phyloP scores from a whole-genome alignment of 768 basidiomycete genomes.

The Chalciporus piperatus region DNA sequence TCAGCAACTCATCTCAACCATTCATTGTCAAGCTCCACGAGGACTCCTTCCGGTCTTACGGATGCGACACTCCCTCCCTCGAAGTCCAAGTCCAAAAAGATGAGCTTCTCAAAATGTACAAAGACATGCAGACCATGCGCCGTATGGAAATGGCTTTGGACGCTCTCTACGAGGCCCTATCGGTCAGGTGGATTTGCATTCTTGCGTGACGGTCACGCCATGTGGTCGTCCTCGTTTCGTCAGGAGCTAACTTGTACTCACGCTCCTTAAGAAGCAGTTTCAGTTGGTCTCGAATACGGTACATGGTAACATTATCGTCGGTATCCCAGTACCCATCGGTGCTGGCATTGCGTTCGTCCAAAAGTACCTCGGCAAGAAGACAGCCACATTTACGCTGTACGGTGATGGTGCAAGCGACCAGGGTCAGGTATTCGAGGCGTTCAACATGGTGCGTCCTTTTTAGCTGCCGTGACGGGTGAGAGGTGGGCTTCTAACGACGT shows the following conservation, averaged over 20 bases:
- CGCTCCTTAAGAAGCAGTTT: conserved; percentile 79
- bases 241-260: too few species aligned
- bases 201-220: background rate
- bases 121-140: conserved; percentile 87
- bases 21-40: conserved; percentile 85
- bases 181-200: conserved; percentile 65
- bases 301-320: conserved; percentile 99
- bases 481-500: background rate
- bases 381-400: conserved; percentile 90
- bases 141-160: conserved; percentile 98
- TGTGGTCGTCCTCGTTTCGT: too few species aligned
- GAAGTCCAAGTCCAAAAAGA: conserved; percentile 85
- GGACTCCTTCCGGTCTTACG: conserved; percentile 81
- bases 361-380: conserved; percentile 73
- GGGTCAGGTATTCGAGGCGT: conserved; percentile 97
- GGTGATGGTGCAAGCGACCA: conserved; percentile 99
- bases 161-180: conserved; percentile 94
- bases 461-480: too few species aligned
- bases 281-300: conserved; percentile 88
- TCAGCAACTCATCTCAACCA: conserved; percentile 54
- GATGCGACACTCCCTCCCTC: conserved; percentile 76
- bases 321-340: conserved; percentile 95
- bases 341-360: conserved; percentile 94
- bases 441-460: conserved; percentile 80
- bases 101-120: conserved; percentile 85